phyloP scores from a whole-genome alignment of 768 basidiomycete genomes.

The Terana coerulea region DNA sequence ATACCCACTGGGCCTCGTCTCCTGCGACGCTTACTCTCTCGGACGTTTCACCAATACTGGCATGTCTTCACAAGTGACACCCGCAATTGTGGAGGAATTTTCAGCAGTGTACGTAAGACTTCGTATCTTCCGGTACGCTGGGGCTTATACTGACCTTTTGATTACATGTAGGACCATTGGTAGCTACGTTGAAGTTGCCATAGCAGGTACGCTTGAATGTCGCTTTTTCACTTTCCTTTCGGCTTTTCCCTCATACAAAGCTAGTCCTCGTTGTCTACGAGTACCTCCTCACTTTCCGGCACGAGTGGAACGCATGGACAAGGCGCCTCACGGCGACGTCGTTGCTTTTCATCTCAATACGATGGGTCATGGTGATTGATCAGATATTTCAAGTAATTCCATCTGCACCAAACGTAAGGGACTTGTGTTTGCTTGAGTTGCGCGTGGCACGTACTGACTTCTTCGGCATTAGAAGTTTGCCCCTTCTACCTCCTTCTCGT shows the following conservation, averaged over 20 bases:
- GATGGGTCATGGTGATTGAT: background rate
- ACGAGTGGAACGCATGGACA: background rate
- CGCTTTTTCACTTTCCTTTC: background rate
- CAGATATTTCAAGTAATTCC: background rate
- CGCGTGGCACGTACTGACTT: too few relatives aligned
- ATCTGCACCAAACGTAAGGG: background rate
- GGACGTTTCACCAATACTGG: too few relatives aligned
- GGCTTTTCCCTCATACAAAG: background rate
- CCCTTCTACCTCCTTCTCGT: too few relatives aligned
- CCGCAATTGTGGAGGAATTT: too few relatives aligned
- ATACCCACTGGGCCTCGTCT: too few relatives aligned
- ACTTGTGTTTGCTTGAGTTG: too few relatives aligned
- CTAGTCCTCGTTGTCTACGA: slow-evolving; percentile 1
- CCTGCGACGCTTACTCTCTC: too few relatives aligned
- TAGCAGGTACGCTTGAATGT: background rate
- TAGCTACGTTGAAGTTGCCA: background rate
- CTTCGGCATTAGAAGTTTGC: too few relatives aligned
- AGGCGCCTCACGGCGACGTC: background rate
- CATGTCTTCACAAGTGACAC: too few relatives aligned
- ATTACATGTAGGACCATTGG: background rate
- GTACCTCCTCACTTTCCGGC: background rate
- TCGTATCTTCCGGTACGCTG: background rate
- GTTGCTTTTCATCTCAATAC: background rate
- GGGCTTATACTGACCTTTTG: background rate
- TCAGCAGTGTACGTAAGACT: background rate